Conservation (phyloP, 768 basidiomycete genomes). For the Baorangia bicolor region DNA sequence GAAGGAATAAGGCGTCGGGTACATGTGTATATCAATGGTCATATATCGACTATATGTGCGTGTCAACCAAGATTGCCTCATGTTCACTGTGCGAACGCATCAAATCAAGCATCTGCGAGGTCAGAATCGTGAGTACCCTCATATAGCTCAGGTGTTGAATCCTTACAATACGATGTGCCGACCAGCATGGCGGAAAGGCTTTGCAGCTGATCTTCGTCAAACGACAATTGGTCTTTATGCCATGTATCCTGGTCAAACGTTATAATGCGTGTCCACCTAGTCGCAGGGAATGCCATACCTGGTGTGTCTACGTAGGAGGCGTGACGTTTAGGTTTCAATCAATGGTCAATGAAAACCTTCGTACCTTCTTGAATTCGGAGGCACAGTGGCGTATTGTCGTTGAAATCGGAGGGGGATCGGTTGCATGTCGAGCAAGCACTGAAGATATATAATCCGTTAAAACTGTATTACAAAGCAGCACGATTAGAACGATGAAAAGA, state of each 20-base stretch:
- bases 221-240: slow-evolving; percentile 84
- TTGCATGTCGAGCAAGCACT: slow-evolving; percentile 77
- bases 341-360: slow-evolving; percentile 19
- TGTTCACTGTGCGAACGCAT: slow-evolving; percentile 3
- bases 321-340: slow-evolving; percentile 2
- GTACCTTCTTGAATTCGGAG: slow-evolving; percentile 81
- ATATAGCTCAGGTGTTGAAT: not conserved
- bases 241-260: slow-evolving; percentile 68
- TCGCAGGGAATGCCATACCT: slow-evolving; percentile 38
- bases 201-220: slow-evolving; percentile 88
- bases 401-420: slow-evolving; percentile 87
- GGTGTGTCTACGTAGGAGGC: slow-evolving; percentile 49
- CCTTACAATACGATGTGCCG: slow-evolving; percentile 85
- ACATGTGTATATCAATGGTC: slow-evolving; percentile 2
- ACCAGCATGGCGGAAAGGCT: slow-evolving; percentile 86
- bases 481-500: not conserved
- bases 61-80: not conserved
- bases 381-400: slow-evolving; percentile 86
- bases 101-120: slow-evolving; percentile 27
- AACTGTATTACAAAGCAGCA: not conserved
- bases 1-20: not conserved
- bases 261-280: not conserved
- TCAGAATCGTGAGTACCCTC: slow-evolving; percentile 14
- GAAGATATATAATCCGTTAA: slow-evolving; percentile 2
- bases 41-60: not conserved